These are phyloP conservation scores for Cercis canadensis DNA, from an alignment of 306 rosid genomes.

Conservation along the genomic window DNA sequence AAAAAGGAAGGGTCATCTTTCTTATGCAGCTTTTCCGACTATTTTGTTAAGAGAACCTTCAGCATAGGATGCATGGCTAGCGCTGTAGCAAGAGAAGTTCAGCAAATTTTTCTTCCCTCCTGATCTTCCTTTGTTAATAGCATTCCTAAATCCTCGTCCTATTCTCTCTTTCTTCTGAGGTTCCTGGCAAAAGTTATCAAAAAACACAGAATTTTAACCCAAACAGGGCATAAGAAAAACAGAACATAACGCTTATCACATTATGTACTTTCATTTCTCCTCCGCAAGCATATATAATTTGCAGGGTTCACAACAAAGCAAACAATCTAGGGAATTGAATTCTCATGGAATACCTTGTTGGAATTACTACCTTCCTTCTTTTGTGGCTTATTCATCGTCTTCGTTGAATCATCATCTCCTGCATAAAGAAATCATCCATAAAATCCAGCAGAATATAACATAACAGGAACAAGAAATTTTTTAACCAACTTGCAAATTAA, in stretches of 20 bases:
- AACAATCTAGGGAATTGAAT: too few relatives aligned
- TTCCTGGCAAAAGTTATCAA: constrained; percentile 40
- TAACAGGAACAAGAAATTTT: too few relatives aligned
- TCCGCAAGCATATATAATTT: too few relatives aligned
- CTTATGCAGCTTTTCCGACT: constrained; percentile 22
- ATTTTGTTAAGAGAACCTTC: constrained; percentile 18
- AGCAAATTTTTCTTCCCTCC: constrained; percentile 38
- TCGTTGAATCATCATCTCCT: constrained; percentile 39
- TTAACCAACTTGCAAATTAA: too few relatives aligned
- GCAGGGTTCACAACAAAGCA: too few relatives aligned
- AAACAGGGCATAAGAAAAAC: not conserved
- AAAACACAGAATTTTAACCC: too few relatives aligned
- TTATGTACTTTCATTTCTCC: too few relatives aligned
- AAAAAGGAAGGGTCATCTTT: not conserved
- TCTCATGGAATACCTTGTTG: constrained; percentile 36
- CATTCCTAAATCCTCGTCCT: constrained; percentile 37
- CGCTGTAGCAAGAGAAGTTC: constrained; percentile 28
- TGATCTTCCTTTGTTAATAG: constrained; percentile 14
- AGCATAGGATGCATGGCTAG: not conserved
- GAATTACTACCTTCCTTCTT: not conserved
- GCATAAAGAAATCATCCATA: not conserved
- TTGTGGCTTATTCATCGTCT: not conserved
- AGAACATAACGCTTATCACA: too few relatives aligned
- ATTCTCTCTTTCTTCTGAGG: constrained; percentile 39
- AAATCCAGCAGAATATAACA: constrained; percentile 3